phyloP scores from a whole-genome alignment of 768 basidiomycete species.

The Aureoboletus auriporus region DNA sequence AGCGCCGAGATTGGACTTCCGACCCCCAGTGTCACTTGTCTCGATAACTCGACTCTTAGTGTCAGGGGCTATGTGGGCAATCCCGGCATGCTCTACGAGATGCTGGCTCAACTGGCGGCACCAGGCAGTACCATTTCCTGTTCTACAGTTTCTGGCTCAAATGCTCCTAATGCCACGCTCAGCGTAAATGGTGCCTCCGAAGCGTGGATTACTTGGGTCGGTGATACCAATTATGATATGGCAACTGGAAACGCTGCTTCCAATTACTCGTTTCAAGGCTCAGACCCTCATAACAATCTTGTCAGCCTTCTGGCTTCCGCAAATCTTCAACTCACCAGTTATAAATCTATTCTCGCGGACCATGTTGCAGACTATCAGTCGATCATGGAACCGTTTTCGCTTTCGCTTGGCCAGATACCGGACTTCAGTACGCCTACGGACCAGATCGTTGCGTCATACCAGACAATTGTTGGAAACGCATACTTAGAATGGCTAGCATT shows the following conservation, averaged over 20 bases:
- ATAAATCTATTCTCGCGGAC: slow-evolving; percentile 37
- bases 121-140: slow-evolving; percentile 34
- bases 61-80: slow-evolving; percentile 45
- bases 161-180: slow-evolving; percentile 44
- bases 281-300: slow-evolving; percentile 53
- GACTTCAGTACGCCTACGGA: slow-evolving; percentile 54
- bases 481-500: slow-evolving; percentile 75
- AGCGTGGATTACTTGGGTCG: slow-evolving; percentile 68
- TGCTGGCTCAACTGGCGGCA: slow-evolving; percentile 47
- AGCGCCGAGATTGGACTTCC: slow-evolving; percentile 46
- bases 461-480: slow-evolving; percentile 49
- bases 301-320: slow-evolving; percentile 34
- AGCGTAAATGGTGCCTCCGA: slow-evolving; percentile 44
- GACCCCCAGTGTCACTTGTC: slow-evolving; percentile 57
- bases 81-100: slow-evolving; percentile 70
- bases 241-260: slow-evolving; percentile 53
- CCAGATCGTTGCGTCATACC: slow-evolving; percentile 49
- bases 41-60: slow-evolving; percentile 50
- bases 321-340: slow-evolving; percentile 24
- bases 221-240: slow-evolving; percentile 68
- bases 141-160: slow-evolving; percentile 19
- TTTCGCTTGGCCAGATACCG: slow-evolving; percentile 58
- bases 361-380: slow-evolving; percentile 52
- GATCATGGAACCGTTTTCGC: slow-evolving; percentile 44
- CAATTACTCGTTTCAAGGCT: slow-evolving; percentile 59